Conservation (phyloP, 2,329 filamentous ascomycete genomes). For the Sporothrix phasma region DNA sequence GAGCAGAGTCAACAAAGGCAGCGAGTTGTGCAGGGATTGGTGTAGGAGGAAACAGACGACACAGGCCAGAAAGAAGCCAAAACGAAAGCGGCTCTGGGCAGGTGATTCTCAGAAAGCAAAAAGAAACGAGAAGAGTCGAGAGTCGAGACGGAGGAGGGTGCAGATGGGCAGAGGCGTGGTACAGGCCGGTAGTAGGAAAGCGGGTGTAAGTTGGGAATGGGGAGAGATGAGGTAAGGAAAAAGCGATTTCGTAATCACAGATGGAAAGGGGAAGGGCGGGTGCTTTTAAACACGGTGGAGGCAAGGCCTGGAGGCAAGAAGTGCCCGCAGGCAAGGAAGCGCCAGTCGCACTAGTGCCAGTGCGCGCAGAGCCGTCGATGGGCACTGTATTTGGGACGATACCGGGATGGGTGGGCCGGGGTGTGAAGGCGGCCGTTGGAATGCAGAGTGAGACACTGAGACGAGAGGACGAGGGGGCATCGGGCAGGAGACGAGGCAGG, state of each 20-base stretch:
- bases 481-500: neutral
- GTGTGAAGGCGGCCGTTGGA: constrained; percentile 3
- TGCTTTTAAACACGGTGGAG: constrained; percentile 17
- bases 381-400: constrained; percentile 2
- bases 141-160: constrained; percentile 2
- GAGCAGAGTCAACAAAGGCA: neutral
- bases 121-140: neutral
- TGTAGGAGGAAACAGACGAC: neutral
- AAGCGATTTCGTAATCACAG: constrained; percentile 20
- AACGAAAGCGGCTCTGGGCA: neutral
- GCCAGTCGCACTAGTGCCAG: constrained; percentile 12
- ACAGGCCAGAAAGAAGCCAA: neutral
- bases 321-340: neutral
- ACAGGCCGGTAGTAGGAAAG: neutral
- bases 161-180: constrained; percentile 6
- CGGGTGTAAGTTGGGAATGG: constrained; percentile 14
- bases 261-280: constrained; percentile 8
- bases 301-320: neutral
- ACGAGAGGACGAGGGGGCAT: no score
- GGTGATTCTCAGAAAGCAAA: neutral
- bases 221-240: constrained; percentile 19
- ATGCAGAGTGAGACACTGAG: neutral
- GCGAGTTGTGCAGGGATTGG: neutral
- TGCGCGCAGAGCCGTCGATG: neutral
- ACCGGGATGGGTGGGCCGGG: neutral